Conservation (phyloP, 768 basidiomycete species). For the Auriscalpium microsporum region DNA sequence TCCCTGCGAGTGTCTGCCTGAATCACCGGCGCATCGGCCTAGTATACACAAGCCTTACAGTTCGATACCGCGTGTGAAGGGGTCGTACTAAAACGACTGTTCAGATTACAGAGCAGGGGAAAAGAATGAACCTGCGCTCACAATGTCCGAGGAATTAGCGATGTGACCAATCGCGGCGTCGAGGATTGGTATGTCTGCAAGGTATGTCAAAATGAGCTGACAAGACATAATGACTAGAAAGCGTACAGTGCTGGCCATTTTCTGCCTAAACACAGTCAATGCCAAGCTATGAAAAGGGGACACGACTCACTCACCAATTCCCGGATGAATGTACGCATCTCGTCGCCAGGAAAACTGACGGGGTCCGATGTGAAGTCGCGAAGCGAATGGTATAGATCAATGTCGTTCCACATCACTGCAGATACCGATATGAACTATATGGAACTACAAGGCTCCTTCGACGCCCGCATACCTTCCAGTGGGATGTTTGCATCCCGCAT, state of each 20-base stretch:
- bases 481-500: constrained; percentile 68
- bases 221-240: neutral
- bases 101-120: neutral
- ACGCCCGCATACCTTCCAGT: constrained; percentile 47
- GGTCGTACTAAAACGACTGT: constrained; percentile 42
- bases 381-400: constrained; percentile 61
- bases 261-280: constrained; percentile 21
- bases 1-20: constrained; percentile 30
- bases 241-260: constrained; percentile 42
- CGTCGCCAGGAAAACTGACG: constrained; percentile 47
- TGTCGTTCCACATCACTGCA: constrained; percentile 71
- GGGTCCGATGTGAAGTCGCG: constrained; percentile 68
- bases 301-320: constrained; percentile 38
- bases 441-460: neutral
- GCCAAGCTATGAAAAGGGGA: neutral
- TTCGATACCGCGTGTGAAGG: constrained; percentile 55
- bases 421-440: neutral
- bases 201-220: neutral
- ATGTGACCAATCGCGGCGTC: constrained; percentile 54
- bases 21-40: neutral
- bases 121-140: constrained; percentile 26
- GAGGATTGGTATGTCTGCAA: constrained; percentile 58
- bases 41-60: constrained; percentile 29
- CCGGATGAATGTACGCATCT: constrained; percentile 44
- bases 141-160: constrained; percentile 52